A percentile compares a stretch with the other conserved stretches of the same genome.
Evolutionary conservation across 1,284 basidiomycete genomes (phyloP).

Genomic region (Ustilago trichophora): DNA sequence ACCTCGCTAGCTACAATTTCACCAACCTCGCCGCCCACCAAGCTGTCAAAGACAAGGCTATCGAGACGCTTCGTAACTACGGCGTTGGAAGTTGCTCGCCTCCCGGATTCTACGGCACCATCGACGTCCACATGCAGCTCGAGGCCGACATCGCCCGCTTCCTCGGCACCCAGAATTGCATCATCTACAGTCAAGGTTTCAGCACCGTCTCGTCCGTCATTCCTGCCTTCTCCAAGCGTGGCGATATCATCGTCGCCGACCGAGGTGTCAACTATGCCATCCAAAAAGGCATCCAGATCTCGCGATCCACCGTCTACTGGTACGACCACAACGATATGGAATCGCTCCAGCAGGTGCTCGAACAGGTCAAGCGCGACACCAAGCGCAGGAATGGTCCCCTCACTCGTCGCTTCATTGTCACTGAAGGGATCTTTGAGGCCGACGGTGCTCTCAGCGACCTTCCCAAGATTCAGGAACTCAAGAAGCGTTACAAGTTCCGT

Average conservation of each 20-base stretch:
- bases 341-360: constrained; percentile 86
- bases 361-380: constrained; percentile 84
- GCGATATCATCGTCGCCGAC: constrained; percentile 98
- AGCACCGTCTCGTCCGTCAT: constrained; percentile 92
- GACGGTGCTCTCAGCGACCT: constrained; percentile 91
- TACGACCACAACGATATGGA: constrained; percentile 94
- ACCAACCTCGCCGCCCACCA: constrained; percentile 89
- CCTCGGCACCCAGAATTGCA: constrained; percentile 84
- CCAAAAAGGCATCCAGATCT: constrained; percentile 96
- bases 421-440: constrained; percentile 95
- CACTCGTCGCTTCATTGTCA: constrained; percentile 92
- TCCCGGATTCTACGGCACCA: constrained; percentile 95
- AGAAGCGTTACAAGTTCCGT: constrained; percentile 93
- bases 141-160: constrained; percentile 91
- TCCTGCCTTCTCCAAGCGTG: constrained; percentile 95
- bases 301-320: constrained; percentile 88
- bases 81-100: constrained; percentile 96
- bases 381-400: constrained; percentile 82
- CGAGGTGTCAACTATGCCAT: constrained; percentile 92
- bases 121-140: constrained; percentile 90
- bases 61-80: constrained; percentile 87
- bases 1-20: constrained; percentile 93
- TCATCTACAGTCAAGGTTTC: constrained; percentile 95
- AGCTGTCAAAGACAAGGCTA: constrained; percentile 82
- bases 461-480: constrained; percentile 90